A percentile compares a stretch with the other conserved stretches of the same genome.
phyloP scores from a whole-genome alignment of 352 stramenopile genomes.

The Phytophthora rubi region DNA sequence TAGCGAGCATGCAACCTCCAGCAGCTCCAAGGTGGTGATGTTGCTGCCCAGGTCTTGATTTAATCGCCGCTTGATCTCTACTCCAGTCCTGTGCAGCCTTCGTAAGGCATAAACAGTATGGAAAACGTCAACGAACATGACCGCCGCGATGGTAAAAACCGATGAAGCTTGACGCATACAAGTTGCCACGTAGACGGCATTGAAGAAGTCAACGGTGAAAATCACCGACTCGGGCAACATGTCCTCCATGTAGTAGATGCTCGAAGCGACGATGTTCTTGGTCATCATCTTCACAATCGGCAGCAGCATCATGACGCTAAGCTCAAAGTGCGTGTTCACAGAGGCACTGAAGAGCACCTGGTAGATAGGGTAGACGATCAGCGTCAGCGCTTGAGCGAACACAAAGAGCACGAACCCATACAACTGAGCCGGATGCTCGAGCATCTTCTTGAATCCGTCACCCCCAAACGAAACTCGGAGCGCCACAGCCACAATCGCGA shows the following conservation, averaged over 20 bases:
- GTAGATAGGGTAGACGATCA: slow-evolving; percentile 19
- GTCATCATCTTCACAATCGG: slow-evolving; percentile 23
- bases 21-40: neutral
- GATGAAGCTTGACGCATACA: slow-evolving; percentile 17
- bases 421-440: slow-evolving; percentile 18
- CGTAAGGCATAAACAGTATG: slow-evolving; percentile 6
- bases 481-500: slow-evolving; percentile 15
- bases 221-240: slow-evolving; percentile 45
- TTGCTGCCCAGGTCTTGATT: slow-evolving; percentile 1
- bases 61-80: slow-evolving; percentile 13
- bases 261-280: slow-evolving; percentile 31
- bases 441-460: slow-evolving; percentile 8
- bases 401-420: slow-evolving; percentile 21
- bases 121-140: slow-evolving; percentile 6
- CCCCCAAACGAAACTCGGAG: slow-evolving; percentile 1
- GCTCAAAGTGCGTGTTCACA: slow-evolving; percentile 10
- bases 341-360: slow-evolving; percentile 18
- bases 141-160: neutral
- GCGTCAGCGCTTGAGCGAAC: slow-evolving; percentile 21
- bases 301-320: slow-evolving; percentile 14
- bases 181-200: slow-evolving; percentile 44
- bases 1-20: slow-evolving; percentile 16
- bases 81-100: slow-evolving; percentile 4
- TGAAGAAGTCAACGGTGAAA: slow-evolving; percentile 60
- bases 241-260: slow-evolving; percentile 33